phyloP scores from a whole-genome alignment of 306 rosid species.

The Corylus americana region DNA sequence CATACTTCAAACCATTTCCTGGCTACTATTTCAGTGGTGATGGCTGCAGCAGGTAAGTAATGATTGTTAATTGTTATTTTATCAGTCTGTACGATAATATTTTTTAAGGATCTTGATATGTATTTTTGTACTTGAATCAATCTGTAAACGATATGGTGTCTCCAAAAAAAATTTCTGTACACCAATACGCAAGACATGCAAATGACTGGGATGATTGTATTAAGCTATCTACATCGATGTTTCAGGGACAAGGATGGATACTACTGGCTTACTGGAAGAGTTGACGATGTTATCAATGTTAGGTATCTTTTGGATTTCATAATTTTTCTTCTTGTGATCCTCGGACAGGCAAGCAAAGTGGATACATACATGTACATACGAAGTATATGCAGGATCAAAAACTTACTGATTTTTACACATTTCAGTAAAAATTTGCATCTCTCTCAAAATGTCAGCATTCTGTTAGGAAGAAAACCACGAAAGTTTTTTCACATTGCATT shows the following conservation, averaged over 20 bases:
- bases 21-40: conserved; percentile 98
- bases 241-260: conserved; percentile 97
- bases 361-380: too few species aligned
- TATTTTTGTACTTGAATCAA: conserved; percentile 14
- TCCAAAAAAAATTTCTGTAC: conserved; percentile 11
- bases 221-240: conserved; percentile 34
- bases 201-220: conserved; percentile 26
- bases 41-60: conserved; percentile 85
- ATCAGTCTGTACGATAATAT: conserved; percentile 4
- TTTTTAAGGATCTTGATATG: neutral
- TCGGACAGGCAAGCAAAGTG: neutral
- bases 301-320: conserved; percentile 51
- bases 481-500: conserved; percentile 12
- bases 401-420: neutral
- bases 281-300: conserved; percentile 97
- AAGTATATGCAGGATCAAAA: neutral
- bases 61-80: conserved; percentile 16
- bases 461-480: conserved; percentile 1
- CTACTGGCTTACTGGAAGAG: conserved; percentile 99
- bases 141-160: neutral
- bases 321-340: neutral
- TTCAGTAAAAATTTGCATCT: neutral
- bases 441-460: neutral
- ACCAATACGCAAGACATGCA: neutral
- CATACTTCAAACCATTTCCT: conserved; percentile 94